These are phyloP conservation scores for Pterocarpus santalinus DNA, from an alignment of 306 rosid species.

Conservation along the genomic window DNA sequence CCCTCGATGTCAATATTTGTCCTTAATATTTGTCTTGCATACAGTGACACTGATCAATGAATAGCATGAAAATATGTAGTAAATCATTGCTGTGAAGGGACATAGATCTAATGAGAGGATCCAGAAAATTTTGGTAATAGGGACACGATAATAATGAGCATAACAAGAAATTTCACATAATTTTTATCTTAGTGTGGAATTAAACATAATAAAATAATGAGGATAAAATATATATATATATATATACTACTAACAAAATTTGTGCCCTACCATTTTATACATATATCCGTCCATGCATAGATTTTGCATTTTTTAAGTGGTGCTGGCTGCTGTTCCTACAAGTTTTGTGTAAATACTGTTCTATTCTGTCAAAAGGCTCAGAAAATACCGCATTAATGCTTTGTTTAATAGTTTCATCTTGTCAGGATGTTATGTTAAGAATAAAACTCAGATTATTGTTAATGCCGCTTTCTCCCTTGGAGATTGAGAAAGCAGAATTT, in stretches of 20 bases:
- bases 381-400: slow-evolving; percentile 8
- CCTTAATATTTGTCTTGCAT: background rate
- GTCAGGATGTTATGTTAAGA: background rate
- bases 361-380: background rate
- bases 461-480: slow-evolving; percentile 37
- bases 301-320: slow-evolving; percentile 20
- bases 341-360: slow-evolving; percentile 25
- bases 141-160: too few species aligned
- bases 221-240: too few species aligned
- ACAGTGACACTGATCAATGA: background rate
- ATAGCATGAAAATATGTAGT: slow-evolving; percentile 10
- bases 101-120: too few species aligned
- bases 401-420: slow-evolving; percentile 29
- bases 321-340: slow-evolving; percentile 34
- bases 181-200: too few species aligned
- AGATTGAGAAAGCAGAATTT: slow-evolving; percentile 82
- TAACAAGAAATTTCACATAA: too few species aligned
- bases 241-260: too few species aligned
- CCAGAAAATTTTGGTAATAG: too few species aligned
- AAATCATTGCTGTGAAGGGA: background rate
- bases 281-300: background rate
- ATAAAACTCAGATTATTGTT: slow-evolving; percentile 23
- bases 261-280: too few species aligned
- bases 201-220: too few species aligned
- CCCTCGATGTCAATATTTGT: slow-evolving; percentile 3